Percentiles rank a stretch among this genome's conserved stretches.
phyloP scores from a whole-genome alignment of 2,329 filamentous ascomycete species.

The Hypocreales sp. region DNA sequence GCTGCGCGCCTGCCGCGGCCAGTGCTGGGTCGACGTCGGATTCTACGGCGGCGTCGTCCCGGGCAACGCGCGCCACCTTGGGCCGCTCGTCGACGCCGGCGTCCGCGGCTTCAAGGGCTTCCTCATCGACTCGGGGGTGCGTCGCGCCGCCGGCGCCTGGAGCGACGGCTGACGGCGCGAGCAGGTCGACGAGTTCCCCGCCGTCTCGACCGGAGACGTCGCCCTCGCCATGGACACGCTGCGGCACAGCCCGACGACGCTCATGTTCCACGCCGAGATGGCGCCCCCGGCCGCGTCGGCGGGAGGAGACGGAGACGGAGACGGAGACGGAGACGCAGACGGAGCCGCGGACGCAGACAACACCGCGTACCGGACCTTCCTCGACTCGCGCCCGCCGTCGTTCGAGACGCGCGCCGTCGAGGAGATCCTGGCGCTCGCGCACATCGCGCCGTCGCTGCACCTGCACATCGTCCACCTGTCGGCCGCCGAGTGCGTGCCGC shows the following conservation, averaged over 20 bases:
- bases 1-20: conserved; percentile 62
- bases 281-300: conserved; percentile 47
- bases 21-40: conserved; percentile 98
- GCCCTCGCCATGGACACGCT: conserved; percentile 65
- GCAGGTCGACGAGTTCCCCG: conserved; percentile 88
- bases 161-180: background rate
- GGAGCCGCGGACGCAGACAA: conserved; percentile 38
- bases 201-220: conserved; percentile 69
- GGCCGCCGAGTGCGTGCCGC: conserved; percentile 73
- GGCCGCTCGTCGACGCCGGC: conserved; percentile 67
- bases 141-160: conserved; percentile 17
- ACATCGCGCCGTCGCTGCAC: conserved; percentile 64
- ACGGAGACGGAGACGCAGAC: conserved; percentile 37
- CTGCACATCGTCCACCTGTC: conserved; percentile 91
- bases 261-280: conserved; percentile 99
- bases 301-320: no score
- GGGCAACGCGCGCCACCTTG: conserved; percentile 67
- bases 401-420: conserved; percentile 88
- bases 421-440: conserved; percentile 69
- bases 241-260: conserved; percentile 66
- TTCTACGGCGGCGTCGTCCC: conserved; percentile 95
- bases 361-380: conserved; percentile 74
- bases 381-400: conserved; percentile 72
- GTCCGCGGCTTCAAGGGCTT: conserved; percentile 97
- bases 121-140: conserved; percentile 86